A percentile compares a stretch with the other conserved stretches of the same genome.
Conservation (phyloP, 1,284 basidiomycete species). For the Neotropicomus parvogracilis region DNA sequence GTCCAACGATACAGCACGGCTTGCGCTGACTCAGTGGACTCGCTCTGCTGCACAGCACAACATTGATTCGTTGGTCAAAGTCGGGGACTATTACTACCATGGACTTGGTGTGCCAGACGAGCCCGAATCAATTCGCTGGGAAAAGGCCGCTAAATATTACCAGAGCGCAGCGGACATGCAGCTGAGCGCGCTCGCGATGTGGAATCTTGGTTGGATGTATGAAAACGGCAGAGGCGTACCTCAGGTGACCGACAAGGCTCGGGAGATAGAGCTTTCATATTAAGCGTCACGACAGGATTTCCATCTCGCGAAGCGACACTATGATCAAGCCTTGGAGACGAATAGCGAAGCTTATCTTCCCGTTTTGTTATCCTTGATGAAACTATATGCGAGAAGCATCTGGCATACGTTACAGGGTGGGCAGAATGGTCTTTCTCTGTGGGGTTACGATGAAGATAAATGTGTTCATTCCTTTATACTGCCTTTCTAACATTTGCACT, state of each 20-base stretch:
- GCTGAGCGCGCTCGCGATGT: conserved; percentile 90
- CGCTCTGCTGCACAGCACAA: conserved; percentile 92
- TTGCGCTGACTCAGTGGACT: conserved; percentile 91
- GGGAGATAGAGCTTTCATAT: neutral
- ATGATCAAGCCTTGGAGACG: conserved; percentile 85
- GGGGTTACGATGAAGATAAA: conserved; percentile 51
- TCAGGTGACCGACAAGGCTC: conserved; percentile 47
- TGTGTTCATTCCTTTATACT: conserved; percentile 11
- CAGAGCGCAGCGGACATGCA: conserved; percentile 91
- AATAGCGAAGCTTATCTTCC: conserved; percentile 89
- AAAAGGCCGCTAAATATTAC: conserved; percentile 91
- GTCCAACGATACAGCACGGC: conserved; percentile 74
- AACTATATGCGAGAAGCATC: conserved; percentile 80
- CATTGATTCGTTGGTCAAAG: conserved; percentile 93
- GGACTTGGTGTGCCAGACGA: conserved; percentile 73
- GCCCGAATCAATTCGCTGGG: conserved; percentile 58
- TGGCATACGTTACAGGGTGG: conserved; percentile 79
- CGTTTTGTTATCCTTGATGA: conserved; percentile 76
- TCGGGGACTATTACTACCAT: conserved; percentile 93
- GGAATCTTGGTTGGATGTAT: conserved; percentile 99
- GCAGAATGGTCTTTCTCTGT: conserved; percentile 61
- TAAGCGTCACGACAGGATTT: conserved; percentile 69
- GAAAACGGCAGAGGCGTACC: conserved; percentile 92
- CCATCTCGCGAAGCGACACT: conserved; percentile 94
- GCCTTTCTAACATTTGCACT: conserved; percentile 1